Evolutionary conservation across 305 asterid species (phyloP).

Genomic region (Withania somnifera): DNA sequence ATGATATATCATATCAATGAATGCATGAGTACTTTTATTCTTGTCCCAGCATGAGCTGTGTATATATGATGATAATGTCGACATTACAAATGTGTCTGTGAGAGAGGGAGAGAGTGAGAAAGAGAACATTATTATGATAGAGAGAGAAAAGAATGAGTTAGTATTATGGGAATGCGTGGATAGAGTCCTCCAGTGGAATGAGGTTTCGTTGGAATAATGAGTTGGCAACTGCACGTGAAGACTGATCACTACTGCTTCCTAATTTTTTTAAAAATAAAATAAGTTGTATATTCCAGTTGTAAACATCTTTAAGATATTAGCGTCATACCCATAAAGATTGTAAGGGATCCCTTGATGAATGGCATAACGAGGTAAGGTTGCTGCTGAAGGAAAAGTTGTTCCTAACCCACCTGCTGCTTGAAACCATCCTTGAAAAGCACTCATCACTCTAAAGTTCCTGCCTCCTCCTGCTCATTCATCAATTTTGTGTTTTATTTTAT

Average conservation of each 20-base stretch:
- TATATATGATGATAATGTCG: not conserved
- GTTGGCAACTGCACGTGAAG: not conserved
- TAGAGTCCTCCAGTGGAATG: not conserved
- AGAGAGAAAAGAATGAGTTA: not conserved
- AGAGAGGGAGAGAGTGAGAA: no score
- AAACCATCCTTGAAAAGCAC: constrained; percentile 36
- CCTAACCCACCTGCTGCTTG: constrained; percentile 18
- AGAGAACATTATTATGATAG: not conserved
- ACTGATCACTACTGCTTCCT: not conserved
- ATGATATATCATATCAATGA: not conserved
- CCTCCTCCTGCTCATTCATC: constrained; percentile 41
- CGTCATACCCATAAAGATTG: constrained; percentile 57
- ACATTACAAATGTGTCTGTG: not conserved
- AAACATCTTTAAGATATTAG: not conserved
- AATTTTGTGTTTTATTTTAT: not conserved
- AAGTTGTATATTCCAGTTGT: not conserved
- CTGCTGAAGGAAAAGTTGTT: constrained; percentile 25
- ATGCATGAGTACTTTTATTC: not conserved
- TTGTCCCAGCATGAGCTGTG: not conserved
- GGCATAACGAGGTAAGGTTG: constrained; percentile 40
- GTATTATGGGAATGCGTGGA: not conserved
- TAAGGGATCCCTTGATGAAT: constrained; percentile 76
- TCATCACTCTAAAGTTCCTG: constrained; percentile 60
- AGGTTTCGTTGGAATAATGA: not conserved
- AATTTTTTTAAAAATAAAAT: not conserved